Conservation (phyloP, 225 moss, liverwort and hornwort species). For the Thuidium tamariscinum region DNA sequence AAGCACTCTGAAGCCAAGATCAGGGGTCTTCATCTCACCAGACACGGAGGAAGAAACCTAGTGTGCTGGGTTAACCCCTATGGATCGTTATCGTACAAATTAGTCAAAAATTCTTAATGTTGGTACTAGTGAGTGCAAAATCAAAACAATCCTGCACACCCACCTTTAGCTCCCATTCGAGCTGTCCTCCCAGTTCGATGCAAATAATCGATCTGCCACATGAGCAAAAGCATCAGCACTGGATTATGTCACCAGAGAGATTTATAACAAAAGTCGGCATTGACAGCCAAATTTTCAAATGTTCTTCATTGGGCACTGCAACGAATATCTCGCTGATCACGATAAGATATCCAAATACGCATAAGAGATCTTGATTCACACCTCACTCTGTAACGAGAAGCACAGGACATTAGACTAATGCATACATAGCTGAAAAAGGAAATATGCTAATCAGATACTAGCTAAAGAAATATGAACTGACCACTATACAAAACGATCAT, state of each 20-base stretch:
- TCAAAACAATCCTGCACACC: neutral
- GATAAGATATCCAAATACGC: neutral
- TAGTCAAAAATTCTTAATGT: neutral
- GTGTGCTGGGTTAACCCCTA: neutral
- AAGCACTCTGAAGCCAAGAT: neutral
- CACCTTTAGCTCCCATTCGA: constrained; percentile 96
- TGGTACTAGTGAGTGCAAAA: neutral
- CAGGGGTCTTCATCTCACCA: neutral
- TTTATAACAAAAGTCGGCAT: neutral
- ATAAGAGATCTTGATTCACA: neutral
- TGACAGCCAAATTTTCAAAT: neutral
- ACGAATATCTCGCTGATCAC: neutral
- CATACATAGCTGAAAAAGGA: neutral
- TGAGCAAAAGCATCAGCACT: neutral
- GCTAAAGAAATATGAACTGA: neutral
- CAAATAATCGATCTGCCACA: constrained; percentile 83
- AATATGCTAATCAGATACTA: neutral
- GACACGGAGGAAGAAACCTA: neutral
- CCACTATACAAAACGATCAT: neutral
- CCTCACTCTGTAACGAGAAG: neutral
- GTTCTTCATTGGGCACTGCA: neutral
- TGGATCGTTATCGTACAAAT: neutral
- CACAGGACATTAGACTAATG: neutral
- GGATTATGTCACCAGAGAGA: neutral
- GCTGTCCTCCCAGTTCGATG: constrained; percentile 97